A percentile compares a stretch with the other conserved stretches of the same genome.
These are phyloP conservation scores for Curvularia lunata DNA, from an alignment of 2,329 filamentous ascomycete genomes.

Conservation along the genomic window DNA sequence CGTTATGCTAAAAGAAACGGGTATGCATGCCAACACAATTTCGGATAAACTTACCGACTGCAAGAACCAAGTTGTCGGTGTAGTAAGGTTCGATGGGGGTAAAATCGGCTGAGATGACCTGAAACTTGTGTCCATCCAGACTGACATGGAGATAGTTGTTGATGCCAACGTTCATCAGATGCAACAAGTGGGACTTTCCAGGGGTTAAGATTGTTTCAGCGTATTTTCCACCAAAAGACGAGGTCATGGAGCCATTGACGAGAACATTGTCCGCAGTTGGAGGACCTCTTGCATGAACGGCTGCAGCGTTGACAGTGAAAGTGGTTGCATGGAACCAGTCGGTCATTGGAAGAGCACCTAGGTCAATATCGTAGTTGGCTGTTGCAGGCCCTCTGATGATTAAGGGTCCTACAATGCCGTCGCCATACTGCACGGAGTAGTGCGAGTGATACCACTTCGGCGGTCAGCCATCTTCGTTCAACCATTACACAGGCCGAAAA, in stretches of 20 bases:
- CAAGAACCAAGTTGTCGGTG: slow-evolving; percentile 44
- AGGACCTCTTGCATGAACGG: slow-evolving; percentile 48
- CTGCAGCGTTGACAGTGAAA: slow-evolving; percentile 41
- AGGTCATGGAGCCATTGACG: slow-evolving; percentile 64
- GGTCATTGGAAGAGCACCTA: slow-evolving; percentile 50
- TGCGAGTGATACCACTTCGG: slow-evolving; percentile 56
- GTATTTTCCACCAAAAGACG: slow-evolving; percentile 39
- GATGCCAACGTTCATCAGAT: slow-evolving; percentile 50
- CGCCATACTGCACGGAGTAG: slow-evolving; percentile 52
- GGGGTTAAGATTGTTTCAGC: slow-evolving; percentile 43
- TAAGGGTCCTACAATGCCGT: slow-evolving; percentile 51
- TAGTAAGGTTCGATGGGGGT: slow-evolving; percentile 53
- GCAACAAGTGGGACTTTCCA: slow-evolving; percentile 54
- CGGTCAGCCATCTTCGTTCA: slow-evolving; percentile 38
- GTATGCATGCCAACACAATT: neutral
- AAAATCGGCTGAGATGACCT: slow-evolving; percentile 54
- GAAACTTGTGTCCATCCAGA: slow-evolving; percentile 49
- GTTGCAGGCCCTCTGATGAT: slow-evolving; percentile 52
- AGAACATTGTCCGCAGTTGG: slow-evolving; percentile 55
- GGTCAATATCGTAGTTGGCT: slow-evolving; percentile 53
- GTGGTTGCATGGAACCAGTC: slow-evolving; percentile 44
- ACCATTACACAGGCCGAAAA: neutral
- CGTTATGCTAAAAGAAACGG: slow-evolving; percentile 5
- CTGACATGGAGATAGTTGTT: slow-evolving; percentile 34
- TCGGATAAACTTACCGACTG: slow-evolving; percentile 41